phyloP scores from a whole-genome alignment of 495 filamentous ascomycete species.

The Cairneyella variabilis region DNA sequence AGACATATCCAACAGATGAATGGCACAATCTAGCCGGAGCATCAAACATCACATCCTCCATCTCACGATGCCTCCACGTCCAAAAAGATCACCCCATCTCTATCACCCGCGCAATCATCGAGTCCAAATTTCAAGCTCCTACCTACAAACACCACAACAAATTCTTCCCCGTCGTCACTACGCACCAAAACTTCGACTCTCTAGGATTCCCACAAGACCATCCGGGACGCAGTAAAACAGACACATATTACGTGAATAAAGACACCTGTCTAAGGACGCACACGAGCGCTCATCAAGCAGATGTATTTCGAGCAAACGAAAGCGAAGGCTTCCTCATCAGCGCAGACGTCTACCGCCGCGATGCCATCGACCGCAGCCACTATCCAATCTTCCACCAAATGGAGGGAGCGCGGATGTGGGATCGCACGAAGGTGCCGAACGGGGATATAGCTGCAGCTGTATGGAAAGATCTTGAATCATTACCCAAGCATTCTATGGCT shows the following conservation, averaged over 20 bases:
- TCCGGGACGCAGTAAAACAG: constrained; percentile 78
- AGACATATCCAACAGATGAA: constrained; percentile 61
- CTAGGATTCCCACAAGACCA: constrained; percentile 89
- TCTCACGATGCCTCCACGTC: constrained; percentile 75
- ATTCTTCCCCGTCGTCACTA: constrained; percentile 80
- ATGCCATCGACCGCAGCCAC: constrained; percentile 91
- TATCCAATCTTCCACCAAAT: constrained; percentile 99
- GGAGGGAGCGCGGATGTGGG: constrained; percentile 93
- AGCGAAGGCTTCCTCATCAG: constrained; percentile 82
- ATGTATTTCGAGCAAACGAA: constrained; percentile 70
- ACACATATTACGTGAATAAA: constrained; percentile 94
- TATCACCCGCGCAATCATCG: constrained; percentile 88
- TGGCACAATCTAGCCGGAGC: constrained; percentile 84
- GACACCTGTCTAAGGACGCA: constrained; percentile 86
- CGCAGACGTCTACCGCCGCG: constrained; percentile 94
- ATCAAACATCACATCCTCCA: constrained; percentile 68
- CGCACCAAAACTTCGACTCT: constrained; percentile 89
- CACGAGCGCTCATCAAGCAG: constrained; percentile 87
- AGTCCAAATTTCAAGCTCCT: constrained; percentile 75
- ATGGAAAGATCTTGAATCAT: constrained; percentile 55
- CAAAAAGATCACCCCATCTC: constrained; percentile 84
- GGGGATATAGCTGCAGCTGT: constrained; percentile 61
- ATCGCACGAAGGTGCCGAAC: constrained; percentile 54
- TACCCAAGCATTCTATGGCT: constrained; percentile 68
- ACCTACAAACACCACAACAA: constrained; percentile 72